Percentiles rank a stretch among this genome's conserved stretches.
These are phyloP conservation scores for Umbelopsis sp. DNA, from an alignment of 192 early-diverging fungal genomes.

Conservation along the genomic window DNA sequence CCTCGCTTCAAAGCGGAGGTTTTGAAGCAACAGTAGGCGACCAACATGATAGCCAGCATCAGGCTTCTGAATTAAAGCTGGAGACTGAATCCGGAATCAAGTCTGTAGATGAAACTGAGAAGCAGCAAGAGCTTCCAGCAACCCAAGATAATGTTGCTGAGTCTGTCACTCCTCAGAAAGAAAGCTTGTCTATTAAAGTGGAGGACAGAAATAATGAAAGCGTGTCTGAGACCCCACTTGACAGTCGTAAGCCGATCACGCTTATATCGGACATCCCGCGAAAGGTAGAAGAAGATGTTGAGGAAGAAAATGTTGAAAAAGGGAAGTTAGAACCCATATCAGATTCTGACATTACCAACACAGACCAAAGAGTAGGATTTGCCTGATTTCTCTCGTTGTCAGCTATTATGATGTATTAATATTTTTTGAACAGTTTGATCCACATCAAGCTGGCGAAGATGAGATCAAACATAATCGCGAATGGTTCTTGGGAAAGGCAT, in stretches of 20 bases:
- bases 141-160: too few species aligned
- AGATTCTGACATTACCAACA: background rate
- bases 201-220: too few species aligned
- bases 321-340: background rate
- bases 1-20: too few species aligned
- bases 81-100: too few species aligned
- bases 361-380: background rate
- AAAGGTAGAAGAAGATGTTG: background rate
- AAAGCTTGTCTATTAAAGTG: too few species aligned
- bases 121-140: too few species aligned
- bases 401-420: background rate
- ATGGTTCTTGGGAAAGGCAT: slow-evolving; percentile 69
- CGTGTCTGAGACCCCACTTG: too few species aligned
- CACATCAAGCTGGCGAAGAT: slow-evolving; percentile 48
- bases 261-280: slow-evolving; percentile 12
- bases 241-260: background rate
- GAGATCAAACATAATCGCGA: slow-evolving; percentile 56
- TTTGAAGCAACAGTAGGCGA: too few species aligned
- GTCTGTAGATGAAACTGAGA: too few species aligned
- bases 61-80: too few species aligned
- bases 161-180: too few species aligned
- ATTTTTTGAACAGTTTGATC: slow-evolving; percentile 41
- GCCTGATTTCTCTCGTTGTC: background rate
- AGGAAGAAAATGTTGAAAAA: background rate
- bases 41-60: too few species aligned